phyloP scores from a whole-genome alignment of 1,284 basidiomycete species.

The Apiotrichum mycotoxinovorans region DNA sequence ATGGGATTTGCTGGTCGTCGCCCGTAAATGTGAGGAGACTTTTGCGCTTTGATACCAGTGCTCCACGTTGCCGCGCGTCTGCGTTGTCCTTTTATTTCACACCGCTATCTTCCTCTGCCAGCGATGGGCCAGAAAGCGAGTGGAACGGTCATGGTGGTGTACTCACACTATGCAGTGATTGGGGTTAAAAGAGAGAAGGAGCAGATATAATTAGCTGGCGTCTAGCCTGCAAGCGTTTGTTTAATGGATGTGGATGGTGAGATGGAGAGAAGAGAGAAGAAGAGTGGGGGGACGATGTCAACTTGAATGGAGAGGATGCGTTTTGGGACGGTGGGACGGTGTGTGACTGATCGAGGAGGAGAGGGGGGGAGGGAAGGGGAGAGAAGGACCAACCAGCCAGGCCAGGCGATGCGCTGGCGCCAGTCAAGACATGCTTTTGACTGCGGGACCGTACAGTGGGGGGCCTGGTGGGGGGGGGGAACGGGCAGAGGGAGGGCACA shows the following conservation, averaged over 20 bases:
- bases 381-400: background rate
- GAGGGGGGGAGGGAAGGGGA: too few species aligned
- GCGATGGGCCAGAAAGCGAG: background rate
- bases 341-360: too few species aligned
- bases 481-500: too few species aligned
- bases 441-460: too few species aligned
- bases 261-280: conserved; percentile 10
- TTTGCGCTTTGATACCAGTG: too few species aligned
- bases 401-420: conserved; percentile 8
- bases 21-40: too few species aligned
- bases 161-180: background rate
- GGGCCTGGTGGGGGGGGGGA: too few species aligned
- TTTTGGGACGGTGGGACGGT: conserved; percentile 9
- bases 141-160: background rate
- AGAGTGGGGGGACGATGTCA: conserved; percentile 2
- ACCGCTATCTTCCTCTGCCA: background rate
- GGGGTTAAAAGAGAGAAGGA: background rate
- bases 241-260: conserved; percentile 1
- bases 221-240: conserved; percentile 2
- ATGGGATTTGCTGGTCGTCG: too few species aligned
- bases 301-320: conserved; percentile 4
- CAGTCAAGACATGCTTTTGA: too few species aligned
- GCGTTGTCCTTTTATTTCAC: background rate
- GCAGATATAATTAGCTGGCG: background rate
- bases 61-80: background rate